phyloP scores from a whole-genome alignment of 2,329 filamentous ascomycete species.

The Ambrosiella beaveri region DNA sequence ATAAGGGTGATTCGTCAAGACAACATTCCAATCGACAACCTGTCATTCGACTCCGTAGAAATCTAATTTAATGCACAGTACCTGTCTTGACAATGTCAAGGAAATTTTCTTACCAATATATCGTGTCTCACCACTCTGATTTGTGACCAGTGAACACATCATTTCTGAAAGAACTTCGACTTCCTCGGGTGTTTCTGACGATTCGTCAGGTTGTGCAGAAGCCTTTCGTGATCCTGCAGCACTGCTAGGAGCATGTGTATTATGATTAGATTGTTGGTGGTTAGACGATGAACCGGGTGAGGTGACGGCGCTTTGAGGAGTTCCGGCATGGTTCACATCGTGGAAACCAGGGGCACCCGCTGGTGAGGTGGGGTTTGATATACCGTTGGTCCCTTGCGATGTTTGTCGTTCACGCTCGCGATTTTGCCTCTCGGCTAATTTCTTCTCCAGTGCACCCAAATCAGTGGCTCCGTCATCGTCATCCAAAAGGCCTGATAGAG shows the following conservation, averaged over 20 bases:
- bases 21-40: background rate
- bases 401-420: constrained; percentile 23
- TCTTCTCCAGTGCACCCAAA: constrained; percentile 72
- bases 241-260: background rate
- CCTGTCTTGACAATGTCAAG: background rate
- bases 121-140: constrained; percentile 82
- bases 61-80: background rate
- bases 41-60: background rate
- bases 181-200: constrained; percentile 38
- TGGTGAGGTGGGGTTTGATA: constrained; percentile 35
- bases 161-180: constrained; percentile 86
- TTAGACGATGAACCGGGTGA: constrained; percentile 29
- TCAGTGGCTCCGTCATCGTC: constrained; percentile 77
- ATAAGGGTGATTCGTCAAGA: background rate
- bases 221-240: constrained; percentile 20
- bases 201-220: constrained; percentile 14
- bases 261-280: constrained; percentile 15
- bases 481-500: constrained; percentile 46
- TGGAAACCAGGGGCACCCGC: constrained; percentile 26
- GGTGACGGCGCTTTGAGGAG: constrained; percentile 36
- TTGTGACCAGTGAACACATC: constrained; percentile 97
- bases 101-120: constrained; percentile 59
- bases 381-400: constrained; percentile 28
- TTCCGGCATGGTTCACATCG: constrained; percentile 24
- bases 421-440: constrained; percentile 40